Evolutionary conservation across 139 green algal genomes (phyloP).

Genomic region (Tetradesmus obliquus): DNA sequence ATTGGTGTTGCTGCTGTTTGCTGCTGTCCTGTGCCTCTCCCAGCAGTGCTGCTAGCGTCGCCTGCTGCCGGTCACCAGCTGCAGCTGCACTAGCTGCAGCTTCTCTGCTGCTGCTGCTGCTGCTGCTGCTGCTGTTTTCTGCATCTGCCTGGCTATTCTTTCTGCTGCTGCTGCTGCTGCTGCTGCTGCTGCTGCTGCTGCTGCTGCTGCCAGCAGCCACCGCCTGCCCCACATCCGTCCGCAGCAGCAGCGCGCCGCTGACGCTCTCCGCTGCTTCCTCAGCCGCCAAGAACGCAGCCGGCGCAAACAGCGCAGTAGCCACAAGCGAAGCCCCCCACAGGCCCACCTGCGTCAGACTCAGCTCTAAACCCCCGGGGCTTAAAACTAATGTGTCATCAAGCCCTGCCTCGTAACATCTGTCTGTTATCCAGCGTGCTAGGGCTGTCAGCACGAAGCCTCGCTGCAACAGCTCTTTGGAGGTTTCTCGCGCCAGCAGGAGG

Average conservation of each 20-base stretch:
- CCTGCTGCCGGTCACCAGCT: not conserved
- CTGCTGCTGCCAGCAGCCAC: not conserved
- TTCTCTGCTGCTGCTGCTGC: constrained; percentile 2
- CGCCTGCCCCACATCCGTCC: not conserved
- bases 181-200: constrained; percentile 12
- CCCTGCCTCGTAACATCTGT: constrained; percentile 30
- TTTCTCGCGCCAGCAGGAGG: not conserved
- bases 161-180: not conserved
- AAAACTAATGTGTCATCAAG: not conserved
- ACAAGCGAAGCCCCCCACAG: not conserved
- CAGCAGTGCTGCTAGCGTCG: not conserved
- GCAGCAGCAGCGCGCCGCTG: constrained; percentile 14
- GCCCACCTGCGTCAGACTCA: constrained; percentile 1
- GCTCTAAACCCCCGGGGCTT: not conserved
- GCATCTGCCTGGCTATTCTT: not conserved
- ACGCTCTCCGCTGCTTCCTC: constrained; percentile 18
- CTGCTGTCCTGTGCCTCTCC: not conserved
- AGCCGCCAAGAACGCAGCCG: constrained; percentile 2
- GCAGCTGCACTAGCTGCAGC: not conserved
- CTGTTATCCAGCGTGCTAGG: constrained; percentile 32
- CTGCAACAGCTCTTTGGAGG: constrained; percentile 19
- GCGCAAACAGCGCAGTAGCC: not conserved
- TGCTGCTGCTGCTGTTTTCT: not conserved
- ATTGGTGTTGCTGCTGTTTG: not conserved
- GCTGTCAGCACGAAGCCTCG: constrained; percentile 31